Evolutionary conservation across 352 stramenopile species (phyloP), one percentile per base, ranked within the genome.

Genomic region (Pythium utonaiense): DNA sequence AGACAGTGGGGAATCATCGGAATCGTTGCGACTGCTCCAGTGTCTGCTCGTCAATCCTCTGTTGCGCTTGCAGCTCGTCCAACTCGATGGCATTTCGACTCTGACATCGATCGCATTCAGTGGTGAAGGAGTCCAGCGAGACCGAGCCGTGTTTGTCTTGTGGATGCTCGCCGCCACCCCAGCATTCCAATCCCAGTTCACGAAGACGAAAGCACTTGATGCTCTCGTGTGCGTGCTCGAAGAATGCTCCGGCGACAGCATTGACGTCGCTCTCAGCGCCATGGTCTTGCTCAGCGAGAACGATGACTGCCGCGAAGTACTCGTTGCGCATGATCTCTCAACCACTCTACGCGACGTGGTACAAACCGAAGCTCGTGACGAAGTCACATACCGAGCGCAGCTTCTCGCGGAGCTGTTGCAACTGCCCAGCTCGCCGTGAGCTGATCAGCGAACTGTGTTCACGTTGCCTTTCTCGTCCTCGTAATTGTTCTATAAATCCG

Each of bases 161-260:
- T 64, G 57, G 57, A 55, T 64, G 45, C 57, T 64, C 36, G 48
- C 57, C 13, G 57, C 50, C 8, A 30, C 47, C 3, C 57, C 57
- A 6, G 22, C 48, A 3, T 31, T 53, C 9, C 57, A 57, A 40
- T 19, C 48, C 6, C 12, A 31, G 6, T 64, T 64, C 25, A 8
- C 51, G 12, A 1, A 17, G 3, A 58, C 57, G 24, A 64, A 57
- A 28, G 57, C 57, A 13, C 56, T 64, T 16, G 25, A 50, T 0
- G 48, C 57, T 13, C 49, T 64, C 6, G 30, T 58, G n/a, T 24
- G 24, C 21, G 16, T 31, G 6, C 58, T 65, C 1, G 38, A 65
- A 14, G 48, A 58, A n/a, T 16, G 30, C 28, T 22, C 40, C 10
- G 53, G 31, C 24, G 58, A 65, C 27, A 17, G 42, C 27, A 58